Evolutionary conservation across 306 rosid species (phyloP).

Genomic region (Sicyos baderoa): DNA sequence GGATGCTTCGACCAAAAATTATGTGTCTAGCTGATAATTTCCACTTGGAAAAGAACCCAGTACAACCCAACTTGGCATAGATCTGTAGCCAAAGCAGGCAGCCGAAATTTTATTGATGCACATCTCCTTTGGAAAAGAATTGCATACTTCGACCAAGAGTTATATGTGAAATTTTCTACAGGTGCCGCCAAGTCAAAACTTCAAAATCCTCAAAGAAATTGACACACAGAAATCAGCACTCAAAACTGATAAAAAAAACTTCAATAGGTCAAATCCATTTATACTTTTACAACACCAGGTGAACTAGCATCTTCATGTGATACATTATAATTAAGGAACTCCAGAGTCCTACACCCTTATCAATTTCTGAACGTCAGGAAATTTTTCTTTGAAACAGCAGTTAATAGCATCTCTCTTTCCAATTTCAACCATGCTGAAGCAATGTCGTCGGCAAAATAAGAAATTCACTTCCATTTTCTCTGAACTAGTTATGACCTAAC

Average conservation of each 20-base stretch:
- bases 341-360: conserved; percentile 10
- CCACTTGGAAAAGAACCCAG: too few relatives aligned
- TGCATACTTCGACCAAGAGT: too few relatives aligned
- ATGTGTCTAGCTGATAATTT: neutral
- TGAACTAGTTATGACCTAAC: neutral
- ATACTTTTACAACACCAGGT: neutral
- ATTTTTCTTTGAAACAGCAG: neutral
- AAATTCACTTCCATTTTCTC: neutral
- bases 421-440: neutral
- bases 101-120: too few relatives aligned
- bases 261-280: neutral
- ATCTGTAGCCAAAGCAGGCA: too few relatives aligned
- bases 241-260: neutral
- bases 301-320: conserved; percentile 8
- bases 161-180: neutral
- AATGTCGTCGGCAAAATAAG: neutral
- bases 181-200: neutral
- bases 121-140: too few relatives aligned
- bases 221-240: neutral
- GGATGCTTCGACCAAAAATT: neutral
- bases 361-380: neutral
- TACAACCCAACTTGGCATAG: too few relatives aligned
- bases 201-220: conserved; percentile 1
- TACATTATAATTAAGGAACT: neutral
- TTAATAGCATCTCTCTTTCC: conserved; percentile 12